These are phyloP conservation scores for Pseudogymnoascus sp. DNA, from an alignment of 2,329 filamentous ascomycete species.

Conservation along the genomic window DNA sequence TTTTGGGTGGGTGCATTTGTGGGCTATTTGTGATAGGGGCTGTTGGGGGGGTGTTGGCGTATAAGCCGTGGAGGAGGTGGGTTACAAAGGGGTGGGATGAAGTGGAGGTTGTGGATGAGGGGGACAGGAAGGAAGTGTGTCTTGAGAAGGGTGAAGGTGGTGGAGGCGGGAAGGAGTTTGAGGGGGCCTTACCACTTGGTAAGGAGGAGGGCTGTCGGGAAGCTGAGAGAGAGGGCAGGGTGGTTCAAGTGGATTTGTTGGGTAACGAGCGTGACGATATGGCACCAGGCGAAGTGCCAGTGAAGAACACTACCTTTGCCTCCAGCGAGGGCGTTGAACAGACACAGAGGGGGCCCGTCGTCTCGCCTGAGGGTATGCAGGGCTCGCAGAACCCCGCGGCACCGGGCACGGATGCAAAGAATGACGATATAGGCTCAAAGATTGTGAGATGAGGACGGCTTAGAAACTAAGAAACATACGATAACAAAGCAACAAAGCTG, in stretches of 20 bases:
- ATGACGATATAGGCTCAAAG: neutral
- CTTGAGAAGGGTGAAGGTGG: neutral
- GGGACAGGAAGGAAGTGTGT: neutral
- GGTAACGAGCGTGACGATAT: neutral
- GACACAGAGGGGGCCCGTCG: neutral
- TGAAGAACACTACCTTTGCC: neutral
- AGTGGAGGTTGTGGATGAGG: neutral
- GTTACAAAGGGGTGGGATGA: conserved; percentile 33
- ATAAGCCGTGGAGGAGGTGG: conserved; percentile 67
- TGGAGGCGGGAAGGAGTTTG: neutral
- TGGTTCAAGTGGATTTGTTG: neutral
- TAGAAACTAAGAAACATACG: neutral
- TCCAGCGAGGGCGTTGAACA: neutral
- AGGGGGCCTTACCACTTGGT: neutral
- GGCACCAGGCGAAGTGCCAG: neutral
- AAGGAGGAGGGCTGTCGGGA: neutral
- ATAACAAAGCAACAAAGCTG: neutral
- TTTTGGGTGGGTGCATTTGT: conserved; percentile 80
- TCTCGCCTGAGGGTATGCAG: neutral
- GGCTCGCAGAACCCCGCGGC: neutral
- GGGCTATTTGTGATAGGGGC: conserved; percentile 71
- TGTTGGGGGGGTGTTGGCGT: conserved; percentile 52
- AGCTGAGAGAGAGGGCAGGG: neutral
- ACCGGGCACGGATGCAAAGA: neutral
- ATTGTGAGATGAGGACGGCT: neutral